Conservation (phyloP, 2,329 filamentous ascomycete species). For the Chlorencoelia australis region DNA sequence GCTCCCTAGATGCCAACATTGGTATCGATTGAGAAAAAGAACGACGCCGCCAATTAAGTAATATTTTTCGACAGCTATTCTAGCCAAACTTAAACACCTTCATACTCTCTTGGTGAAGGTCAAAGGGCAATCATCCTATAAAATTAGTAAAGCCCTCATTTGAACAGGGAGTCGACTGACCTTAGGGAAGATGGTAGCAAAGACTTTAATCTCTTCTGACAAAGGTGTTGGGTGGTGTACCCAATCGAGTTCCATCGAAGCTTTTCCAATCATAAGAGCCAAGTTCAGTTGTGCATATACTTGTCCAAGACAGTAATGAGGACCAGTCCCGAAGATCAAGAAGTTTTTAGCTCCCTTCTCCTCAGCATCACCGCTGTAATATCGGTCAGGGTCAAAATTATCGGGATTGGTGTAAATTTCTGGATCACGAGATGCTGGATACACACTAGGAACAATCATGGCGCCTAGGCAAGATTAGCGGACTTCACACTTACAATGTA, state of each 20-base stretch:
- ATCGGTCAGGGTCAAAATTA: slow-evolving; percentile 80
- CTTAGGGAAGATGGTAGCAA: slow-evolving; percentile 96
- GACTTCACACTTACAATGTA: slow-evolving; percentile 1
- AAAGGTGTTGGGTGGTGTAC: slow-evolving; percentile 71
- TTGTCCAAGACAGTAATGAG: slow-evolving; percentile 94
- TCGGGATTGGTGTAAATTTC: slow-evolving; percentile 89
- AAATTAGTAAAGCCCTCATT: slow-evolving; percentile 1
- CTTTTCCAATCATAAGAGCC: slow-evolving; percentile 83
- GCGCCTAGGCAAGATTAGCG: slow-evolving; percentile 47
- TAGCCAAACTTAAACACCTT: not conserved
- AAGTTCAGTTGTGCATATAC: slow-evolving; percentile 84
- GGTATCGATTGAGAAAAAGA: too few species aligned
- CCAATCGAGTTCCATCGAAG: slow-evolving; percentile 80
- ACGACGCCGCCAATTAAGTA: too few species aligned
- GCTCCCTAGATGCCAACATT: too few species aligned
- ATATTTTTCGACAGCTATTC: too few species aligned
- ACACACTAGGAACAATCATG: slow-evolving; percentile 90
- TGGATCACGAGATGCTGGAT: slow-evolving; percentile 81
- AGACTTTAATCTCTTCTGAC: slow-evolving; percentile 95
- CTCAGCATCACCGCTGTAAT: slow-evolving; percentile 78
- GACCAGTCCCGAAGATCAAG: slow-evolving; percentile 89
- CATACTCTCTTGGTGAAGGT: slow-evolving; percentile 6
- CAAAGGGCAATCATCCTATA: slow-evolving; percentile 9
- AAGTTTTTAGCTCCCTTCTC: slow-evolving; percentile 82
- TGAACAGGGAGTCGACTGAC: slow-evolving; percentile 38